Evolutionary conservation across 2,329 filamentous ascomycete species (phyloP), one percentile per base, ranked within the genome.

Genomic region (Penicillium sp.): DNA sequence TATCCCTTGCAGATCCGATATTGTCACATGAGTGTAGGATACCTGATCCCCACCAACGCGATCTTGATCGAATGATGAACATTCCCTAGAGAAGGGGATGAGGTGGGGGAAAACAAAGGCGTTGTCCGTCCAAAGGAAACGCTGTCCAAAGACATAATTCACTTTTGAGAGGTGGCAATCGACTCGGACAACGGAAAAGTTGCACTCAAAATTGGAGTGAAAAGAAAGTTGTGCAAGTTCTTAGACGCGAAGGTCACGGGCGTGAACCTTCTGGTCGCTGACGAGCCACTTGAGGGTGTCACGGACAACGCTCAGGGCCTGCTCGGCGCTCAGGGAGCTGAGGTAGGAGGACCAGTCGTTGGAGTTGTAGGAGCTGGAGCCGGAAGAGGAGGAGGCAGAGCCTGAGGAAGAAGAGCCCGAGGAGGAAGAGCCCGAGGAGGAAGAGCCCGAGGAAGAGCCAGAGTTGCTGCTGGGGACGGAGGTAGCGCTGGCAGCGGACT

Each of bases 221-320:
- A 12, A 29, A 8, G 9, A 9, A 9, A 25, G 36, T 18, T 18
- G 26, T 24, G n/a, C 36, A 32, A 32, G 11, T 33, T 40, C 56
- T 55, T 63, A 66, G 24, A 52, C 47, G 41, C 58, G 50, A 41
- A 63, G 46, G 43, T 60, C 58, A 51, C 64, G 64, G 24, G 64
- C 58, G 52, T 66, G 64, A 32, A 43, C 32, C 51, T 57, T 56
- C 57, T 65, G 62, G 45, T 66, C 57, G 18, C 57, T 60, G 52
- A 65, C 57, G 42, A 66, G 53, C 64, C 64, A 66, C 48, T 58
- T 59, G 39, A 65, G 39, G 28, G 64, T 66, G 47, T 63, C 47
- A 44, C 57, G 60, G 43, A 66, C 49, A 13, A 60, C 35, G 46
- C 43, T 57, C 49, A 66, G 54, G 50, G 65, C 57, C 54, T 66